Evolutionary conservation across 345 rosid genomes (phyloP), one percentile per base, ranked within the genome.

Genomic region (Camelina neglecta): DNA sequence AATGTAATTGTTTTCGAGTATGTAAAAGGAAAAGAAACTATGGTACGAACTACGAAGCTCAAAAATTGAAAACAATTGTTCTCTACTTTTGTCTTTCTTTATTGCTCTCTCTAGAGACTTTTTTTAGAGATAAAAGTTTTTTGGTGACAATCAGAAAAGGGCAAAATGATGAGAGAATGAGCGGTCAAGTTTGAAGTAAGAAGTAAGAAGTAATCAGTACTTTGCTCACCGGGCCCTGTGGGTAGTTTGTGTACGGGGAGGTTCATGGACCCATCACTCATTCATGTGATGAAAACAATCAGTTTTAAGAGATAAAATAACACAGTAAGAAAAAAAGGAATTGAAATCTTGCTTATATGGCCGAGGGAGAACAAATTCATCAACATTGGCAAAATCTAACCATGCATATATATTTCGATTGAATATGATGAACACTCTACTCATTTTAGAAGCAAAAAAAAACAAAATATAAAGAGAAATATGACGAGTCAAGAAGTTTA

Each of bases 151-250:
- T 12, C 54, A 75, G 55, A 49, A 74, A 50, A 39, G 7, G 38
- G 24, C 44, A 75, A 67, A 62, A 67, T 59, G 73, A 75, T 75
- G 73, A 58, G 60, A 38, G 36, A 75, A 67, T 10, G 73, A 59
- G 79, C 55, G 68, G 73, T 39, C 55, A 39, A 20, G 73, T 16
- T 75, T 60, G 62, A 67, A 67, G 24, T 59, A 50, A 67, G 62
- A 67, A 67, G 24, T 59, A 50, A 67, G 53, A 49, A 38, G 67
- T 57, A 57, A 66, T 58, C 60, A 66, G 11, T 38, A 59, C 6
- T 49, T 67, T 16, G 67, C 67, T 75, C 67, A 15, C 41, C 39
- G 60, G 66, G 35, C 11, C 67, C 15, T 65, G 44, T 26, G 44
- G 31, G 33, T 48, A 16, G 60, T 47, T 29, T 56, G 71, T 65